Conservation (phyloP, 192 early-diverging fungal species). For the Helicostylum pulchrum region DNA sequence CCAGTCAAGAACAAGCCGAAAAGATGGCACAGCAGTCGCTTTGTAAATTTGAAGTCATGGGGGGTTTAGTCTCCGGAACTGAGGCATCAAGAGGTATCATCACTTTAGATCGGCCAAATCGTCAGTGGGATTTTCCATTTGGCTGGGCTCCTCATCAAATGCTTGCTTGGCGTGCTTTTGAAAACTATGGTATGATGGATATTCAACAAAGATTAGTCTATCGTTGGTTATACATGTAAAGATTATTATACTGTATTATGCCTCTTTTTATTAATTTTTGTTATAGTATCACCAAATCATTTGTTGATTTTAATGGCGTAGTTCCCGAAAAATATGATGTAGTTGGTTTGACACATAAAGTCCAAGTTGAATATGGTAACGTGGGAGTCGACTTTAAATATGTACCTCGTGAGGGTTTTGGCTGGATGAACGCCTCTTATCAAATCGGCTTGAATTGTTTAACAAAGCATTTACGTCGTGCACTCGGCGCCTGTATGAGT, state of each 20-base stretch:
- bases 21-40: conserved; percentile 63
- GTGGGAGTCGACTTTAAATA: conserved; percentile 92
- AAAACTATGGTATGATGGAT: conserved; percentile 73
- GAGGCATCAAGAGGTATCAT: conserved; percentile 84
- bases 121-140: conserved; percentile 94
- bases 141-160: conserved; percentile 99
- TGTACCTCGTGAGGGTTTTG: conserved; percentile 94
- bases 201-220: conserved; percentile 80
- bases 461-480: conserved; percentile 68
- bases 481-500: conserved; percentile 54
- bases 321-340: conserved; percentile 99
- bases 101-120: conserved; percentile 83
- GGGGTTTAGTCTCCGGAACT: conserved; percentile 91
- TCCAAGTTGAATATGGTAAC: conserved; percentile 96
- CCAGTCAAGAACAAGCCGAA: conserved; percentile 70
- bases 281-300: conserved; percentile 77
- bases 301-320: conserved; percentile 95
- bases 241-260: background rate
- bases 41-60: conserved; percentile 81
- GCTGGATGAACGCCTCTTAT: conserved; percentile 97
- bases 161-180: conserved; percentile 88
- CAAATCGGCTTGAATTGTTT: conserved; percentile 82
- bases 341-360: conserved; percentile 84
- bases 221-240: conserved; percentile 91
- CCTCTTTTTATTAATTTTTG: background rate